Base-by-base conservation (phyloP, 202 grass and related monocot genomes). In the Bolboschoenoplectus hybrid region DNA sequence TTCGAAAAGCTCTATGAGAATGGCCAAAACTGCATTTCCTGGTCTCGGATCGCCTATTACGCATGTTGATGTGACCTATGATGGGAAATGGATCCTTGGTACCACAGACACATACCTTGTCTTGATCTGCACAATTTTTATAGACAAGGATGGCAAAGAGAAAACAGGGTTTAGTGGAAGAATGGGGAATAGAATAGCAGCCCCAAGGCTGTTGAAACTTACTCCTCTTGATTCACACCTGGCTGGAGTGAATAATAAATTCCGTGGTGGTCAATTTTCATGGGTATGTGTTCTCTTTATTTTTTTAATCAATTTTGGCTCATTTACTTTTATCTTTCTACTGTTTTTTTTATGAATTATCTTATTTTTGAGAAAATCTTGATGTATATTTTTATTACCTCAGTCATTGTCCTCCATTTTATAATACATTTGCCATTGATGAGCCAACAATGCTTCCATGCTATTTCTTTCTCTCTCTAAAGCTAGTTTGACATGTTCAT, bases 11-110 rank as follows among this genome's bases (percentile, higher is more conserved):
- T 98, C 96, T 26, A 95, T 95, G 96, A 95, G 96, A 85, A 95
- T 98, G 96, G 91, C 96, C 0, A 98, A 98, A 90, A 98, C 96
- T 0, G 93, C 90, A 40, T 98, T 98, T 74, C 96, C 96, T 45
- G 93, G 96, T 60, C 88, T 98, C 12, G 96, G 96, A 35, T 93
- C 93, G 0, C 96, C 96, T 0, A 93, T 98, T 19, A 95, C 91
- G 26, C 93, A 98, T 76, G 93, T 98, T 0, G 96, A 98, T 64
- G 96, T 98, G 14, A 98, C 93, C 0, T 98, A 89, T 4, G 95
- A 98, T 20, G 95, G 95, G 1, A 95, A 89, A 32, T 98, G 95
- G 93, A 93, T 98, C 2, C 17, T 98, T 0, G 96, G 96, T 17
- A 98, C 93, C 0, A 94, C 93, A 0, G 91, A 98, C 10, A 87